These are phyloP conservation scores for Kodamaea alishanica DNA, from an alignment of 1,139 yeast genomes.

Conservation along the genomic window DNA sequence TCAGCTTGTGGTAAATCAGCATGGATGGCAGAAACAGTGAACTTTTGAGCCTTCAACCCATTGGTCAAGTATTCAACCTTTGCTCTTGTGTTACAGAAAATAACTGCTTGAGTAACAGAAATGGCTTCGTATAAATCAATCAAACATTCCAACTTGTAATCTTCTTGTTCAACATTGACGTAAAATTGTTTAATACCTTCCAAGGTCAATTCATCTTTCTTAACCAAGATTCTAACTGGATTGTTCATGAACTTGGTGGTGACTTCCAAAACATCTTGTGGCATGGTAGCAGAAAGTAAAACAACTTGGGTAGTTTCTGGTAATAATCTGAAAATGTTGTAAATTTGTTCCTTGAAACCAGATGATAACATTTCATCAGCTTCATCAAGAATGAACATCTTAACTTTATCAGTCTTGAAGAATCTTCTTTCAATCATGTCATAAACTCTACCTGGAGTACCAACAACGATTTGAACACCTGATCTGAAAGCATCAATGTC, in stretches of 20 bases:
- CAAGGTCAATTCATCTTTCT: conserved; percentile 95
- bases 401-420: conserved; percentile 83
- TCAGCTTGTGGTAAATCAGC: conserved; percentile 96
- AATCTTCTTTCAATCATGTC: conserved; percentile 96
- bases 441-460: conserved; percentile 98
- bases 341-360: conserved; percentile 97
- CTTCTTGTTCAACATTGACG: conserved; percentile 91
- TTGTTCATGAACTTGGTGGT: conserved; percentile 96
- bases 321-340: conserved; percentile 90
- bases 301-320: conserved; percentile 97
- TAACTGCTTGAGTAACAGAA: conserved; percentile 98
- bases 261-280: conserved; percentile 93
- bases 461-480: conserved; percentile 95
- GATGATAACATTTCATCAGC: conserved; percentile 98
- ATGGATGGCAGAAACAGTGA: conserved; percentile 96
- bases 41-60: conserved; percentile 79
- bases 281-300: conserved; percentile 96
- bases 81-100: conserved; percentile 98
- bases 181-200: conserved; percentile 98
- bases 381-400: conserved; percentile 98
- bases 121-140: conserved; percentile 96
- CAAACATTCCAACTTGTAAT: conserved; percentile 91
- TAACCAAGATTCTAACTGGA: conserved; percentile 95
- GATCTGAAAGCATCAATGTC: conserved; percentile 89
- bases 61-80: conserved; percentile 94